These are phyloP conservation scores for Pythium apleroticum DNA, from an alignment of 352 stramenopile genomes.

Conservation along the genomic window DNA sequence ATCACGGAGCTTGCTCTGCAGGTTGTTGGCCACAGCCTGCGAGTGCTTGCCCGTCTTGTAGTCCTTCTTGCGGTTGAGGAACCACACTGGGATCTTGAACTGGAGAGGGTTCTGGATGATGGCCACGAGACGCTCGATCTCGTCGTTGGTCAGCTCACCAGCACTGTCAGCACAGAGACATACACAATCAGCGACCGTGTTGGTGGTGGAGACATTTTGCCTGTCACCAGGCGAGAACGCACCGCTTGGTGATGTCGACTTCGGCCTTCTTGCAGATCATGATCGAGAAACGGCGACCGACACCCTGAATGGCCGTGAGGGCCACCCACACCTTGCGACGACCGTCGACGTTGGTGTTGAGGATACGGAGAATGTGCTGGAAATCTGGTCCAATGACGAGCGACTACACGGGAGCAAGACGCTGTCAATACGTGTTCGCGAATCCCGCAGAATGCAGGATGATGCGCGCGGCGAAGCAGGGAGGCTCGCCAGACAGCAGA, in stretches of 20 bases:
- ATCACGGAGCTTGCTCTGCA: slow-evolving; percentile 98
- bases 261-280: slow-evolving; percentile 99
- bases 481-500: not conserved
- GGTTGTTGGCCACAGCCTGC: slow-evolving; percentile 98
- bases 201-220: too few species aligned
- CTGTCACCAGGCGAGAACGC: not conserved
- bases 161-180: slow-evolving; percentile 48
- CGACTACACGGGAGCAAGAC: slow-evolving; percentile 46
- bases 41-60: slow-evolving; percentile 99
- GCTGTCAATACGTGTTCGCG: slow-evolving; percentile 17
- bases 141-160: slow-evolving; percentile 98
- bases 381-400: slow-evolving; percentile 96
- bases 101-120: slow-evolving; percentile 99
- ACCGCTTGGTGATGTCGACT: slow-evolving; percentile 98
- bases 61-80: slow-evolving; percentile 99
- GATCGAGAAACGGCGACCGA: slow-evolving; percentile 84
- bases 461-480: not conserved
- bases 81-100: slow-evolving; percentile 99
- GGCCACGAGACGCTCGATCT: slow-evolving; percentile 99
- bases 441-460: not conserved
- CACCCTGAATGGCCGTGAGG: slow-evolving; percentile 84
- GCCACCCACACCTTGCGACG: slow-evolving; percentile 92
- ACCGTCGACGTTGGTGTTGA: slow-evolving; percentile 99
- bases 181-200: not conserved
- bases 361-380: slow-evolving; percentile 99